A percentile compares a stretch with the other conserved stretches of the same genome.
Conservation (phyloP, 345 rosid species). For the Alliaria petiolata region DNA sequence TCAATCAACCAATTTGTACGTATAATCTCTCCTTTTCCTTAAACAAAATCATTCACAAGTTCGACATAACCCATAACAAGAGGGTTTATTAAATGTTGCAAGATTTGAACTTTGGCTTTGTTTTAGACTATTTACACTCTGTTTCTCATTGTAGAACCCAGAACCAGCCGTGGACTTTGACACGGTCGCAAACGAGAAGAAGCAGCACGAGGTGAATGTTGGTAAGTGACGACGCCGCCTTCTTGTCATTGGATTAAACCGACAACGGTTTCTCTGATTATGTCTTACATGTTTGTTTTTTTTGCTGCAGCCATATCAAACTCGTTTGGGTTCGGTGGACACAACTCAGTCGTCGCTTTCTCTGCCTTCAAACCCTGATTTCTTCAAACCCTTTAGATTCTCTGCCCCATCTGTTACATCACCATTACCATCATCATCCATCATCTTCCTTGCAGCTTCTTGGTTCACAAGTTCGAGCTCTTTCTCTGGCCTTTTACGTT, state of each 20-base stretch:
- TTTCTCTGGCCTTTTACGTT: neutral
- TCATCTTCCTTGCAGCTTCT: slow-evolving; percentile 13
- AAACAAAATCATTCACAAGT: neutral
- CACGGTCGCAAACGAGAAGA: slow-evolving; percentile 75
- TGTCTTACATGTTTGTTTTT: neutral
- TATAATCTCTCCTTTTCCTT: slow-evolving; percentile 12
- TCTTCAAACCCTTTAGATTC: neutral
- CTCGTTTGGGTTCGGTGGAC: slow-evolving; percentile 98
- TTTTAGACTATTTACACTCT: neutral
- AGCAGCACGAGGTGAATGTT: slow-evolving; percentile 94
- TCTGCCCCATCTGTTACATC: slow-evolving; percentile 7
- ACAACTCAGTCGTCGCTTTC: slow-evolving; percentile 94
- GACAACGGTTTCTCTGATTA: neutral
- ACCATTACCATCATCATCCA: neutral
- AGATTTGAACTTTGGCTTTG: neutral
- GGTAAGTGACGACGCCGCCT: slow-evolving; percentile 49
- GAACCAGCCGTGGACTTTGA: slow-evolving; percentile 90
- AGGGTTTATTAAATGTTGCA: too few relatives aligned
- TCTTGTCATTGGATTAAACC: neutral
- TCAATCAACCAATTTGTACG: slow-evolving; percentile 90
- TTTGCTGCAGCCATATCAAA: slow-evolving; percentile 83
- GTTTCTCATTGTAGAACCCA: slow-evolving; percentile 53
- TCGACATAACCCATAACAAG: neutral
- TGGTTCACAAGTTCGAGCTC: slow-evolving; percentile 12
- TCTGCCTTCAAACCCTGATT: slow-evolving; percentile 85